Evolutionary conservation across 2,329 filamentous ascomycete genomes (phyloP).

Genomic region (Emmonsiellopsis sp.): DNA sequence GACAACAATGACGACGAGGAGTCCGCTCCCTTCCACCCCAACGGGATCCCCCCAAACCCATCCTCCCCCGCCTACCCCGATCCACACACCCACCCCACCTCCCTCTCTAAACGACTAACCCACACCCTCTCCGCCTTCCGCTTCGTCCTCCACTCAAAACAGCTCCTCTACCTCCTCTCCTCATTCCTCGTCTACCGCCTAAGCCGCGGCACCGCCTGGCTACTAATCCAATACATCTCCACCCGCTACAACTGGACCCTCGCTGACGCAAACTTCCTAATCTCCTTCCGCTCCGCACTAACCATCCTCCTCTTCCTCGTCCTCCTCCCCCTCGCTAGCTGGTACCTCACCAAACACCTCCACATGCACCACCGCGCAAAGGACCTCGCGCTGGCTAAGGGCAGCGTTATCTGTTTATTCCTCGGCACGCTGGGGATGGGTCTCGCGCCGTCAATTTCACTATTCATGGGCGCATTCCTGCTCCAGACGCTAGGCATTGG

Average conservation of each 20-base stretch:
- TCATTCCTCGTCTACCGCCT: conserved; percentile 40
- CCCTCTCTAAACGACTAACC: not conserved
- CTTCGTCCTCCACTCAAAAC: conserved; percentile 30
- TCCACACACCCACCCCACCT: not conserved
- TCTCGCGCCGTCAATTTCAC: conserved; percentile 31
- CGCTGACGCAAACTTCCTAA: conserved; percentile 32
- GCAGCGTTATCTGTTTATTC: conserved; percentile 33
- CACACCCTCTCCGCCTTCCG: conserved; percentile 23
- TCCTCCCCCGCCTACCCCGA: not conserved
- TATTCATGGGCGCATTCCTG: conserved; percentile 37
- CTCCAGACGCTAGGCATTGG: conserved; percentile 40
- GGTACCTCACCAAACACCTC: conserved; percentile 25
- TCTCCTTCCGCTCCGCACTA: conserved; percentile 37
- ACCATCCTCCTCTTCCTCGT: conserved; percentile 37
- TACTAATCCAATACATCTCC: conserved; percentile 43
- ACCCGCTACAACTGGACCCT: conserved; percentile 41
- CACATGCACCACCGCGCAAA: conserved; percentile 31
- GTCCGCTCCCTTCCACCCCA: conserved; percentile 6
- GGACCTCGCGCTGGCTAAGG: conserved; percentile 37
- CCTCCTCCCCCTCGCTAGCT: conserved; percentile 35
- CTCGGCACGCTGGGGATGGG: conserved; percentile 38
- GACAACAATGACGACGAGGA: not conserved
- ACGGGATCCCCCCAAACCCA: conserved; percentile 8
- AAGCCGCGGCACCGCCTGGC: conserved; percentile 36
- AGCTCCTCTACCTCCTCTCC: conserved; percentile 33